Percentiles rank a stretch among this genome's conserved stretches.
These are phyloP conservation scores for Tylopilus sp. DNA, from an alignment of 768 basidiomycete species.

Conservation along the genomic window DNA sequence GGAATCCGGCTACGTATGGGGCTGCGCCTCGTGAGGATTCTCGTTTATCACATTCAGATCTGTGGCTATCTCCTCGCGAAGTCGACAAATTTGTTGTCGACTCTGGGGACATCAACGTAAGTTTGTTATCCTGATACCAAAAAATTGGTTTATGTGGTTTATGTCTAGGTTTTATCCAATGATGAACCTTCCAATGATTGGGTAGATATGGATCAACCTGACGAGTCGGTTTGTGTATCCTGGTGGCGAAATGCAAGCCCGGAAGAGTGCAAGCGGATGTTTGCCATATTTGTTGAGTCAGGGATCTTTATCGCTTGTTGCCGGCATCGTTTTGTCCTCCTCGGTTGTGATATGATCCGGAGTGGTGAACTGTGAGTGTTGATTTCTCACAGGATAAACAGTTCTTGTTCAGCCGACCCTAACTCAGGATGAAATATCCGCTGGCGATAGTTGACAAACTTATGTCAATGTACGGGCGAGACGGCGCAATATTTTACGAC, in stretches of 20 bases:
- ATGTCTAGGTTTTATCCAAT: neutral
- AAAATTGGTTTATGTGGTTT: too few species aligned
- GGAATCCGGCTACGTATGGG: neutral
- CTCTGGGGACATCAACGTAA: neutral
- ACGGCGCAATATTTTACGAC: constrained; percentile 2
- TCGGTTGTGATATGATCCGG: constrained; percentile 12
- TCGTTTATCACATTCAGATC: neutral
- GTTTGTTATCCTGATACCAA: neutral
- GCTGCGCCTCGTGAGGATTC: neutral
- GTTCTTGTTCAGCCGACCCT: neutral
- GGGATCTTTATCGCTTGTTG: constrained; percentile 8
- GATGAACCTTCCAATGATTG: neutral
- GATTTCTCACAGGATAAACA: neutral
- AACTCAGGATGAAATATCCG: constrained; percentile 9
- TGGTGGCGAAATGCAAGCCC: constrained; percentile 6
- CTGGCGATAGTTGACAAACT: neutral
- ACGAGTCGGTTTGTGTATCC: neutral
- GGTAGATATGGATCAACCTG: neutral
- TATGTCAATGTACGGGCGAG: neutral
- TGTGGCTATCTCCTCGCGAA: neutral
- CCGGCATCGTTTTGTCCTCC: constrained; percentile 1
- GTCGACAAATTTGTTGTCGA: neutral
- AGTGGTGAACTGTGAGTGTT: constrained; percentile 11
- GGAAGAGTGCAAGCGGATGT: neutral
- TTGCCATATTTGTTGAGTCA: neutral